Percentiles rank a stretch among this genome's conserved stretches.
These are phyloP conservation scores for Zygoascus tannicola DNA, from an alignment of 805 yeast species.

Conservation along the genomic window DNA sequence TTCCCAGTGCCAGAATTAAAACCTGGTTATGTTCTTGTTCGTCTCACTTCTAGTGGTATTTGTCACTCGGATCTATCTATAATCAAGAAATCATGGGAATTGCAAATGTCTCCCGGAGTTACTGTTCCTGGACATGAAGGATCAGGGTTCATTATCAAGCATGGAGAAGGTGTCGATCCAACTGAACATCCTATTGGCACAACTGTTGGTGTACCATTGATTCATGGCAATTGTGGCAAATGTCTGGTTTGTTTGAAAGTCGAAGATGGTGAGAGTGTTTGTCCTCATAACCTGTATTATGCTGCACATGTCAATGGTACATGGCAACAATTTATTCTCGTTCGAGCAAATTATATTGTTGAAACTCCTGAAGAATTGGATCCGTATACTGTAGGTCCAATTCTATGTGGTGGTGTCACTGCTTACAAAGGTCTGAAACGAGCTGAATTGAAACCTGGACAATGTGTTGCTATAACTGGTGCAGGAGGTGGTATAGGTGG, in stretches of 20 bases:
- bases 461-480: constrained; percentile 53
- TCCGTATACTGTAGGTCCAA: constrained; percentile 34
- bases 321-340: constrained; percentile 40
- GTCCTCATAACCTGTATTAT: constrained; percentile 58
- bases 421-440: constrained; percentile 52
- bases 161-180: constrained; percentile 18
- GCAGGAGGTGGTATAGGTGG: constrained; percentile 59
- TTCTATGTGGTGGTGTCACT: constrained; percentile 55
- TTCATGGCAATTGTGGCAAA: constrained; percentile 17
- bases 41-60: constrained; percentile 33
- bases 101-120: background rate
- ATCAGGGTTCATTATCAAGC: constrained; percentile 22
- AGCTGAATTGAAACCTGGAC: constrained; percentile 41
- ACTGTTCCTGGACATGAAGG: constrained; percentile 28
- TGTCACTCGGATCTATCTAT: constrained; percentile 37
- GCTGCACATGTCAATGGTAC: constrained; percentile 64
- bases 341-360: constrained; percentile 38
- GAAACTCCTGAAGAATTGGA: constrained; percentile 32
- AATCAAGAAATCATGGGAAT: constrained; percentile 33
- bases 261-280: constrained; percentile 35
- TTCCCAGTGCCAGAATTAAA: constrained; percentile 29
- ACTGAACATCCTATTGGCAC: constrained; percentile 17
- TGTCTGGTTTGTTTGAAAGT: constrained; percentile 18
- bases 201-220: constrained; percentile 22
- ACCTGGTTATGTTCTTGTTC: constrained; percentile 22